Percentiles rank a stretch among this genome's conserved stretches.
These are phyloP conservation scores for Protomyces gravidus DNA, from an alignment of 1,139 yeast genomes.

Conservation along the genomic window DNA sequence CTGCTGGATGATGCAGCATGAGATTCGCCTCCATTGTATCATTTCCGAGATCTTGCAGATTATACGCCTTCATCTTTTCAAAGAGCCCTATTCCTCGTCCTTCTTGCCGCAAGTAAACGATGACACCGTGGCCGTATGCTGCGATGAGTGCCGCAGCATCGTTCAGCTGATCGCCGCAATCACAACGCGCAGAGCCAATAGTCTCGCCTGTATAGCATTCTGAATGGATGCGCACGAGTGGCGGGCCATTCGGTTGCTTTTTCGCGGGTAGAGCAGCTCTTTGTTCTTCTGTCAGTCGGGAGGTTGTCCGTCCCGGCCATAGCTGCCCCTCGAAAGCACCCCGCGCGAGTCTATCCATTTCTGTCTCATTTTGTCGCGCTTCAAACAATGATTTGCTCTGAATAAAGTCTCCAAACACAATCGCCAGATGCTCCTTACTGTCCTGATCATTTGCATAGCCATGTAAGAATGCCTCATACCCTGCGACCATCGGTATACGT, in stretches of 20 bases:
- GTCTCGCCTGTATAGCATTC: conserved; percentile 99
- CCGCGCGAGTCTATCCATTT: conserved; percentile 89
- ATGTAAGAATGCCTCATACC: conserved; percentile 89
- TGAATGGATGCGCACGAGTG: conserved; percentile 81
- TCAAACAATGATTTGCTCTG: conserved; percentile 69
- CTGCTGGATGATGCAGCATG: conserved; percentile 91
- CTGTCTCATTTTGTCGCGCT: conserved; percentile 65
- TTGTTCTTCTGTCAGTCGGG: conserved; percentile 42
- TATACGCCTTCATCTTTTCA: conserved; percentile 93
- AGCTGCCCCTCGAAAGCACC: conserved; percentile 92
- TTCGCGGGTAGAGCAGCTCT: background rate
- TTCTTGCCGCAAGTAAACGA: conserved; percentile 93
- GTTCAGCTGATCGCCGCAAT: conserved; percentile 98
- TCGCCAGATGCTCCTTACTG: conserved; percentile 90
- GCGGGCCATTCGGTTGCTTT: conserved; percentile 31
- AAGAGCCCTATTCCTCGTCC: conserved; percentile 98
- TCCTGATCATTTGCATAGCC: conserved; percentile 81
- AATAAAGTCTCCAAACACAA: conserved; percentile 90
- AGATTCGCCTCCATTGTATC: conserved; percentile 97
- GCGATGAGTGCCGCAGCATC: conserved; percentile 96
- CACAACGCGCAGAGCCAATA: conserved; percentile 98
- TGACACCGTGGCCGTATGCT: conserved; percentile 78
- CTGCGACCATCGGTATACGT: conserved; percentile 85
- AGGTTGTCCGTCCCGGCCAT: conserved; percentile 73
- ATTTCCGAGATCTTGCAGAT: conserved; percentile 94